Conservation (phyloP, 1,139 yeast species). For the Ogataea hybrid region DNA sequence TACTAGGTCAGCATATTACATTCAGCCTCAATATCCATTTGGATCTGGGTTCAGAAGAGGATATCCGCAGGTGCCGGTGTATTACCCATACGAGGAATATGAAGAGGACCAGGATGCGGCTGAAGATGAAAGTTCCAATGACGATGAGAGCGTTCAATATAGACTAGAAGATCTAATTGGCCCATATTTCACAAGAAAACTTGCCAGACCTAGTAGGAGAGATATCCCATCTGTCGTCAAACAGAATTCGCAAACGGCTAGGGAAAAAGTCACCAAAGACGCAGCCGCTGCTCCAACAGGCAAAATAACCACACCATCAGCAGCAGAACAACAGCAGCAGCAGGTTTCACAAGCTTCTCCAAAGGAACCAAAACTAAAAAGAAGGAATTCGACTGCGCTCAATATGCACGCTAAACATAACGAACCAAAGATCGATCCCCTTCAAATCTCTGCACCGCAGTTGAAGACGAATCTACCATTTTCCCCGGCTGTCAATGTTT, state of each 20-base stretch:
- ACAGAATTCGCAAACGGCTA: background rate
- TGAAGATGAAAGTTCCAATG: constrained; percentile 7
- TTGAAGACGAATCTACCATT: constrained; percentile 41
- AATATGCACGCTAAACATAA: constrained; percentile 19
- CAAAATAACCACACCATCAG: background rate
- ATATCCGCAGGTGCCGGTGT: constrained; percentile 4
- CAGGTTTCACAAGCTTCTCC: background rate
- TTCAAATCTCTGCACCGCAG: constrained; percentile 47
- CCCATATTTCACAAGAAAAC: constrained; percentile 19
- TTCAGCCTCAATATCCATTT: constrained; percentile 4
- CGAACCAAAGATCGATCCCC: constrained; percentile 31
- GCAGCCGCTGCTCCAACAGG: constrained; percentile 1
- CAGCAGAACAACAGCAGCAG: background rate
- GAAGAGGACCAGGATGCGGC: constrained; percentile 6
- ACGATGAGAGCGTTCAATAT: constrained; percentile 13
- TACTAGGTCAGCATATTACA: constrained; percentile 2
- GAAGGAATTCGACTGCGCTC: constrained; percentile 11
- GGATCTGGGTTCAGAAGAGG: constrained; percentile 4
- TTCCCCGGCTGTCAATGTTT: constrained; percentile 55
- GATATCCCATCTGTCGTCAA: background rate
- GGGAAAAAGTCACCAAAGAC: background rate
- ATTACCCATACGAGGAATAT: constrained; percentile 6
- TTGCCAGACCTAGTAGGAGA: constrained; percentile 7
- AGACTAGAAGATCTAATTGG: constrained; percentile 16
- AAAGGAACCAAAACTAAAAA: constrained; percentile 11